Conservation (phyloP, 164 flowering plant species). For the Litsea cubeba region DNA sequence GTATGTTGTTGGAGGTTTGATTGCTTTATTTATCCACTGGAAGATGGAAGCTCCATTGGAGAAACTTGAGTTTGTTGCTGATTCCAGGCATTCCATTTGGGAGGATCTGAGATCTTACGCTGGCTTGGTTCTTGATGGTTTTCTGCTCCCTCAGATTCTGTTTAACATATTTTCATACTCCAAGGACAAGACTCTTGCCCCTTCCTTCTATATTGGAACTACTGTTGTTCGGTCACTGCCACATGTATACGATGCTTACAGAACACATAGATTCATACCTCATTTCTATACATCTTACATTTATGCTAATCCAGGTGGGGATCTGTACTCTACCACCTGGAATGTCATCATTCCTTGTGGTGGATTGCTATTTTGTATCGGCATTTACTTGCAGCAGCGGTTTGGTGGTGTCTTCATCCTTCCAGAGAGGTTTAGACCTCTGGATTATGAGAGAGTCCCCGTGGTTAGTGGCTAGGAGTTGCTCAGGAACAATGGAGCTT, state of each 20-base stretch:
- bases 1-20: slow-evolving; percentile 34
- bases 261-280: slow-evolving; percentile 24
- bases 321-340: slow-evolving; percentile 59
- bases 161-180: slow-evolving; percentile 44
- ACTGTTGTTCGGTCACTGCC: slow-evolving; percentile 50
- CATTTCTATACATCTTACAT: slow-evolving; percentile 21
- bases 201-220: slow-evolving; percentile 48
- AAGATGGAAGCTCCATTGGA: not conserved
- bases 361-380: slow-evolving; percentile 35
- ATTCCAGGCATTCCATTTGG: slow-evolving; percentile 27
- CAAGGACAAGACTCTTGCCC: slow-evolving; percentile 35
- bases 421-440: slow-evolving; percentile 32
- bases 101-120: slow-evolving; percentile 45
- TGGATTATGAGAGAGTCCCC: slow-evolving; percentile 36
- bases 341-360: slow-evolving; percentile 48
- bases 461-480: slow-evolving; percentile 10
- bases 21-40: slow-evolving; percentile 31
- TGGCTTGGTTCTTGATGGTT: slow-evolving; percentile 61
- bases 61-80: not conserved
- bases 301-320: slow-evolving; percentile 43
- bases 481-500: not conserved
- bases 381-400: slow-evolving; percentile 57
- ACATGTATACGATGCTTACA: slow-evolving; percentile 64
- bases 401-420: slow-evolving; percentile 53
- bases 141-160: slow-evolving; percentile 63